Conservation (phyloP, 176 grass and related monocot genomes). For the Avena insularis region DNA sequence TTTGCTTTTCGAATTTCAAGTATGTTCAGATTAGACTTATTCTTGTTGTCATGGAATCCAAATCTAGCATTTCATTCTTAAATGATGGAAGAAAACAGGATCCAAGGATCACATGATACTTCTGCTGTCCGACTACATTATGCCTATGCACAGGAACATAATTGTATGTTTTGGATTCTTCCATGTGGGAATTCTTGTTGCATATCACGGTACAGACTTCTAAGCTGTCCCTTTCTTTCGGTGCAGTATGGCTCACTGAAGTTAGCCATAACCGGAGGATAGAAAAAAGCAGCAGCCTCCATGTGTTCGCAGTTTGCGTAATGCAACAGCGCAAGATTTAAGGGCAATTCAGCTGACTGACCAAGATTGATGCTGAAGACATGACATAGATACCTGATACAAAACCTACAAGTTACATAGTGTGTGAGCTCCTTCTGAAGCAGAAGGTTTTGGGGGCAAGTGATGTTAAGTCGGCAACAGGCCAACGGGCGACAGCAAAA, state of each 20-base stretch:
- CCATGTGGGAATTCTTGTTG: background rate
- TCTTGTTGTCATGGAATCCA: background rate
- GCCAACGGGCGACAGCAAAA: background rate
- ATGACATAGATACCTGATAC: constrained; percentile 18
- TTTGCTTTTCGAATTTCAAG: background rate
- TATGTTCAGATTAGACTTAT: constrained; percentile 18
- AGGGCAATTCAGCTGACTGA: constrained; percentile 15
- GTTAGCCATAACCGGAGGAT: background rate
- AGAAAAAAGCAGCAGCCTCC: constrained; percentile 10
- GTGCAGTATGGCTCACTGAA: constrained; percentile 26
- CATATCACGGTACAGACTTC: constrained; percentile 2
- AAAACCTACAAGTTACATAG: background rate
- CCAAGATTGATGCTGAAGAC: background rate
- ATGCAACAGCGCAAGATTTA: background rate
- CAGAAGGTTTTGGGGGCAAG: background rate
- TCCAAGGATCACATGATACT: background rate
- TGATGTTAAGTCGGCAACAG: background rate
- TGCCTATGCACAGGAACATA: background rate
- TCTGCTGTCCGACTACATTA: constrained; percentile 4
- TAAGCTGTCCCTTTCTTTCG: background rate
- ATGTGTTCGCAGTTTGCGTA: background rate
- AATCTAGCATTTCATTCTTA: background rate
- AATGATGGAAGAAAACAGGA: background rate
- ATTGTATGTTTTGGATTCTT: background rate
- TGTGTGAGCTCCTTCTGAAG: background rate